Evolutionary conservation across 2,329 filamentous ascomycete genomes (phyloP).

Genomic region (Intubia oerlemansii): DNA sequence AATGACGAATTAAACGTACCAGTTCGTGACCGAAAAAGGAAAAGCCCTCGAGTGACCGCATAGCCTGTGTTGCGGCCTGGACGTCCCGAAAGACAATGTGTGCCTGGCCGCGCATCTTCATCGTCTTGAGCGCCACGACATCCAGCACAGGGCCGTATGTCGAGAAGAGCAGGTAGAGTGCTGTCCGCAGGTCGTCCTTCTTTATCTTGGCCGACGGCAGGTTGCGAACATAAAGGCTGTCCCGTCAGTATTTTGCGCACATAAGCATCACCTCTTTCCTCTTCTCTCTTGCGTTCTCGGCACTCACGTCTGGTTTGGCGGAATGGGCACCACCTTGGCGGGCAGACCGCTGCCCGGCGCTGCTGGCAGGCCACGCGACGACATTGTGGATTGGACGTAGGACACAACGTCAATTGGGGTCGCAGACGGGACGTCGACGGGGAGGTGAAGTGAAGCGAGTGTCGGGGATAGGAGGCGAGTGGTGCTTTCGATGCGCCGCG

Average conservation of each 20-base stretch:
- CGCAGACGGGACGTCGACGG: no score
- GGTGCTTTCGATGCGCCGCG: no score
- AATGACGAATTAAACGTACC: conserved; percentile 43
- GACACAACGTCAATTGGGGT: no score
- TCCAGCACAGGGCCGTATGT: conserved; percentile 87
- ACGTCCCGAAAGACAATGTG: conserved; percentile 81
- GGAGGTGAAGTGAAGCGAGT: no score
- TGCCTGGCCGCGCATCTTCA: conserved; percentile 88
- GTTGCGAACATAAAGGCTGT: conserved; percentile 76
- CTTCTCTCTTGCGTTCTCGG: neutral
- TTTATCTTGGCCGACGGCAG: conserved; percentile 70
- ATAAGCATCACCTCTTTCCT: no score
- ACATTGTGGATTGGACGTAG: conserved; percentile 15
- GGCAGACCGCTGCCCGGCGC: conserved; percentile 13
- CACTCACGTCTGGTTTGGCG: conserved; percentile 61
- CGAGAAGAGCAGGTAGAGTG: conserved; percentile 82
- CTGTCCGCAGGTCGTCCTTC: conserved; percentile 69
- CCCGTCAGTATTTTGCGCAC: neutral
- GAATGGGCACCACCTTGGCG: conserved; percentile 26
- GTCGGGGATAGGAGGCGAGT: no score
- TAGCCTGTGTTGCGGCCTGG: conserved; percentile 80
- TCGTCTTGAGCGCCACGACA: conserved; percentile 71
- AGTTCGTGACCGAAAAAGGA: conserved; percentile 70
- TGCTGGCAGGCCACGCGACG: conserved; percentile 12
- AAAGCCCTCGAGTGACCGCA: conserved; percentile 72